Percentiles rank a stretch among this genome's conserved stretches.
These are phyloP conservation scores for Begonia fuchsioides DNA, from an alignment of 306 rosid genomes.

Conservation along the genomic window DNA sequence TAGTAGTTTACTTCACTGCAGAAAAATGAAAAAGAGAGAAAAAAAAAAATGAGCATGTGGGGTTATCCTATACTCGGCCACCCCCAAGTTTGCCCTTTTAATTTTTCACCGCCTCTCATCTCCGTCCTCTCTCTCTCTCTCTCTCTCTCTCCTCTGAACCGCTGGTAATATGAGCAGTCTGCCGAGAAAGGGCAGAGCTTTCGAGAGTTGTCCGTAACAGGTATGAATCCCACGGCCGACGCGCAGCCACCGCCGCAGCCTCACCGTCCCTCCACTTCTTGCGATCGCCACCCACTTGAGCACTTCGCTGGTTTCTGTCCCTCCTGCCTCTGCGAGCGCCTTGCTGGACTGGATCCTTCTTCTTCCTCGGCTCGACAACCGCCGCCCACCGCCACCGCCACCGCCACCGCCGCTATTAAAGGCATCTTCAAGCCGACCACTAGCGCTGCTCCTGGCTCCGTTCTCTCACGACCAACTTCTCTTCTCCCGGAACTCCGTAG, in stretches of 20 bases:
- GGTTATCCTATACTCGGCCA: neutral
- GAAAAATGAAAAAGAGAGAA: neutral
- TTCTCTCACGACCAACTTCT: slow-evolving; percentile 23
- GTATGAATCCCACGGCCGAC: slow-evolving; percentile 64
- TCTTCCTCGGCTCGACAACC: slow-evolving; percentile 34
- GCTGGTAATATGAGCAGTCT: neutral
- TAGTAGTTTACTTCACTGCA: too few species aligned
- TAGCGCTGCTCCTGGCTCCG: slow-evolving; percentile 9
- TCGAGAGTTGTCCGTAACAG: slow-evolving; percentile 5
- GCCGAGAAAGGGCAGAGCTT: neutral
- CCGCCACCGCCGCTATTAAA: slow-evolving; percentile 81
- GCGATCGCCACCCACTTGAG: slow-evolving; percentile 74
- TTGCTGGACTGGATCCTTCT: slow-evolving; percentile 63
- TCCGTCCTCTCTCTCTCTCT: neutral
- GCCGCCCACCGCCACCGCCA: too few species aligned
- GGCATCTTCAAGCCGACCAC: slow-evolving; percentile 53
- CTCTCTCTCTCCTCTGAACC: too few species aligned
- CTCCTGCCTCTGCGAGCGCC: slow-evolving; percentile 96
- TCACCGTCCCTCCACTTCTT: slow-evolving; percentile 60
- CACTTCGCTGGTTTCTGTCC: slow-evolving; percentile 87
- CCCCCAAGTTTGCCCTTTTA: too few species aligned
- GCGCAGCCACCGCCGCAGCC: slow-evolving; percentile 28
- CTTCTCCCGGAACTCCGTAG: slow-evolving; percentile 89
- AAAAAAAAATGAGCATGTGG: neutral
- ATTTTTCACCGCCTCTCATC: too few species aligned